A percentile compares a stretch with the other conserved stretches of the same genome.
Conservation (phyloP, 306 rosid species). For the Cicer bijugum region DNA sequence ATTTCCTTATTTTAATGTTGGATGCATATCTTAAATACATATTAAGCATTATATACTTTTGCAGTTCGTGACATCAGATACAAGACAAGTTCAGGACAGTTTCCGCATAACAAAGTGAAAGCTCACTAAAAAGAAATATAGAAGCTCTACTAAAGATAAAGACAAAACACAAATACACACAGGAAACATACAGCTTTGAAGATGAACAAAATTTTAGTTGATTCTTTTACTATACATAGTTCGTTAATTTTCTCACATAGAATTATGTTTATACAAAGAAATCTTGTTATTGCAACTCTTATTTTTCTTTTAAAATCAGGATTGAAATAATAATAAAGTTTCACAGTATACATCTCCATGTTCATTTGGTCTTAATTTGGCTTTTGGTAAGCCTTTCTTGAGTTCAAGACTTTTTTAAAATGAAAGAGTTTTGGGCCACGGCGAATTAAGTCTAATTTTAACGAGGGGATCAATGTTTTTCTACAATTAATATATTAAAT, state of each 20-base stretch:
- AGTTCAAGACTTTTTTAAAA: no score
- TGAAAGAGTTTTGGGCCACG: no score
- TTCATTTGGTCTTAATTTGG: background rate
- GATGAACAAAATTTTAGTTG: background rate
- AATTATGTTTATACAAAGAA: background rate
- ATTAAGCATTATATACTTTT: constrained; percentile 22
- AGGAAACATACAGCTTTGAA: constrained; percentile 4
- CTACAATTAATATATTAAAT: no score
- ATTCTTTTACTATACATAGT: background rate
- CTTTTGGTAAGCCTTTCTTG: background rate
- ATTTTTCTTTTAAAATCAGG: background rate
- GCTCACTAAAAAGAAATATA: background rate
- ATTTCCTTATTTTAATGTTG: background rate
- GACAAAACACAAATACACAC: background rate
- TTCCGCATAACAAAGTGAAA: constrained; percentile 65
- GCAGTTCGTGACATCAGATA: constrained; percentile 67
- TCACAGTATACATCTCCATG: background rate
- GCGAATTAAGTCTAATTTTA: no score
- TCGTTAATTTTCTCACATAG: background rate
- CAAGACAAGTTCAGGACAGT: constrained; percentile 58
- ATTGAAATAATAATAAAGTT: background rate
- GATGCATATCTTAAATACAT: background rate
- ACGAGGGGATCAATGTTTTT: no score
- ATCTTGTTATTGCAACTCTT: background rate
- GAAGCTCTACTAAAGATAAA: constrained; percentile 4